Base-by-base conservation (phyloP, 2,329 filamentous ascomycete species). In the Penicillium sp. region DNA sequence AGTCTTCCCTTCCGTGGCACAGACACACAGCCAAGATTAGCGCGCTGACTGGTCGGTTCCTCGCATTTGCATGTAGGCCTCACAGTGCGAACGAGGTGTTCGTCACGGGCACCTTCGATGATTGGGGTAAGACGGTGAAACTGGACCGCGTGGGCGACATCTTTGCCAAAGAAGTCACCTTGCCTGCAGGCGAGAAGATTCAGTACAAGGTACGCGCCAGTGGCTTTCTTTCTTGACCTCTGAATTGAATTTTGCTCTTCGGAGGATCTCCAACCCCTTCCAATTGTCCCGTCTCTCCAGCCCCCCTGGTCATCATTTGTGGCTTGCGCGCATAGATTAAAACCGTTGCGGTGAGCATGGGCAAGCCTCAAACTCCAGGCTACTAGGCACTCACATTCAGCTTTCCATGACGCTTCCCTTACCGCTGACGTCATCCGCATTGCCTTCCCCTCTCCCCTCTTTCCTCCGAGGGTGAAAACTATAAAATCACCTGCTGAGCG, bases 41-140 rank as follows among this genome's bases (percentile, higher is more conserved):
- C 58, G 63, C 56, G 64, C 72, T 75, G 64, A 74, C 71, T 58
- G 63, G 59, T 65, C 66, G 63, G 60, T 54, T 62, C 61, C 59
- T 71, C 62, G 62, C 69, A 64, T 72, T 63, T 53, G 60, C 67
- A 63, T 72, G 68, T 79, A 97, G 94, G 94, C 87, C 89, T 74
- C 88, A 95, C 76, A 82, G 87, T 69, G 93, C 90, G 74, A 84
- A 88, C 68, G 90, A 96, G 75, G 94, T 98, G 76, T 94, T 90
- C 78, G 95, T 98, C 69, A 98, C 94, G 42, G 95, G 95, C 75
- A 94, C 91, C 64, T 98, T 98, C 75, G 94, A 98, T 79, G 85
- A 91, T 80, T 99, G 95, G 95, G 84, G 85, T 67, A 94, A 95
- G 83, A 92, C 87, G 58, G 86, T 94, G 76, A 86, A 90, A 81